These are phyloP conservation scores for Colletotrichum eremochloae DNA, from an alignment of 2,329 filamentous ascomycete species.

Conservation along the genomic window DNA sequence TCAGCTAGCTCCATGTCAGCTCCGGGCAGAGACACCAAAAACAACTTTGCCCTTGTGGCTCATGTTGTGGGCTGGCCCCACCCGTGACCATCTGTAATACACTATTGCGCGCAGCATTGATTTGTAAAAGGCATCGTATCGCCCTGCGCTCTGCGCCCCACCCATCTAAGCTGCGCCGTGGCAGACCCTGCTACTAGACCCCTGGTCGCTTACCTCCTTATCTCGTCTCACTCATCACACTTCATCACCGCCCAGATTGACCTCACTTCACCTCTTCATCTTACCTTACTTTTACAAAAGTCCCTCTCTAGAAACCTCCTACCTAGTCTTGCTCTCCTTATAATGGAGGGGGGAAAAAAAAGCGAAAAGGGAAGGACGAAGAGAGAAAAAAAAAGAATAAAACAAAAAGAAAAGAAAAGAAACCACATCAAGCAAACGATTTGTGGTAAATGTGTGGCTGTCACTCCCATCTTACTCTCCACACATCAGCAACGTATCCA, in stretches of 20 bases:
- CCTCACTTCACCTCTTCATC: background rate
- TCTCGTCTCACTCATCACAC: constrained; percentile 17
- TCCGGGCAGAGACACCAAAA: no score
- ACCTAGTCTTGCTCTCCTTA: constrained; percentile 8
- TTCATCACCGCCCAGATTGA: background rate
- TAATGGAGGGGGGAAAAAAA: no score
- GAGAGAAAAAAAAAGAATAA: no score
- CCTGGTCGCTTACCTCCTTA: constrained; percentile 12
- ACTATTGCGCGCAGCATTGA: constrained; percentile 4
- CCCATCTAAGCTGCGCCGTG: constrained; percentile 5
- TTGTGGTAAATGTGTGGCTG: background rate
- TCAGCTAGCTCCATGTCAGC: no score
- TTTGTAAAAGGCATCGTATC: constrained; percentile 6
- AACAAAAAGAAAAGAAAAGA: background rate
- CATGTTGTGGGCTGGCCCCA: background rate
- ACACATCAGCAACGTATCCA: background rate
- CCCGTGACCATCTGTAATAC: background rate
- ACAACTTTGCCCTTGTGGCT: background rate
- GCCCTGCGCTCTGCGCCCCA: constrained; percentile 1
- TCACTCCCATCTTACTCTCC: background rate
- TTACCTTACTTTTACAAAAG: constrained; percentile 1
- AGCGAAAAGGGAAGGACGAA: no score
- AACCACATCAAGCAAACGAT: background rate
- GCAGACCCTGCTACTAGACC: background rate
- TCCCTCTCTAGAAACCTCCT: background rate